Evolutionary conservation across 2,329 filamentous ascomycete genomes (phyloP).

Genomic region (Diplocarpon mali): DNA sequence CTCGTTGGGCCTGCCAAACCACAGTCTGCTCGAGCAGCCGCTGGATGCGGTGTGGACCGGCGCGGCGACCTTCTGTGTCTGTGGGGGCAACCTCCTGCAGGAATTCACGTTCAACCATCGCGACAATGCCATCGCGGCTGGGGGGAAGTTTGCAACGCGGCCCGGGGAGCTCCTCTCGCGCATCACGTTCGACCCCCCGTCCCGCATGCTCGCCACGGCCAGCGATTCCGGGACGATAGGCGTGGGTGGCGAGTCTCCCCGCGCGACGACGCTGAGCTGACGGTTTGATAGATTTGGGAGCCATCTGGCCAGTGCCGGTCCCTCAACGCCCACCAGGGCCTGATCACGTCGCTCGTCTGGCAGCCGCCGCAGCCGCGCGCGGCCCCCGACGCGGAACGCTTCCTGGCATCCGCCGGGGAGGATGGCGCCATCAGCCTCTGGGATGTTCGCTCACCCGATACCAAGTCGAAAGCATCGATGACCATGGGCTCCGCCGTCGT

Average conservation of each 20-base stretch:
- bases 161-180: conserved; percentile 43
- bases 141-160: conserved; percentile 40
- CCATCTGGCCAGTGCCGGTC: conserved; percentile 40
- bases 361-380: conserved; percentile 40
- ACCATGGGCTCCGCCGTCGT: conserved; percentile 49
- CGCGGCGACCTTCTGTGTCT: conserved; percentile 46
- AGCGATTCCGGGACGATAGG: conserved; percentile 49
- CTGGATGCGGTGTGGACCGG: conserved; percentile 51
- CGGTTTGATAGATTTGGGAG: conserved; percentile 24
- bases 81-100: conserved; percentile 44
- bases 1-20: conserved; percentile 37
- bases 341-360: conserved; percentile 49
- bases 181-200: conserved; percentile 44
- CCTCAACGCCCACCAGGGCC: conserved; percentile 47
- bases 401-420: conserved; percentile 50
- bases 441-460: conserved; percentile 45
- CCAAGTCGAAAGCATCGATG: conserved; percentile 46
- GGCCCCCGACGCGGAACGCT: conserved; percentile 33
- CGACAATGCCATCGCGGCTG: conserved; percentile 31
- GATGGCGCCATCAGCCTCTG: conserved; percentile 53
- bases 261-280: conserved; percentile 30
- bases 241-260: conserved; percentile 32
- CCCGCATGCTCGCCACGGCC: conserved; percentile 45
- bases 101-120: conserved; percentile 37
- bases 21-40: conserved; percentile 39